A percentile compares a stretch with the other conserved stretches of the same genome.
These are phyloP conservation scores for Epichloe festucae DNA, from an alignment of 2,329 filamentous ascomycete genomes.

Conservation along the genomic window DNA sequence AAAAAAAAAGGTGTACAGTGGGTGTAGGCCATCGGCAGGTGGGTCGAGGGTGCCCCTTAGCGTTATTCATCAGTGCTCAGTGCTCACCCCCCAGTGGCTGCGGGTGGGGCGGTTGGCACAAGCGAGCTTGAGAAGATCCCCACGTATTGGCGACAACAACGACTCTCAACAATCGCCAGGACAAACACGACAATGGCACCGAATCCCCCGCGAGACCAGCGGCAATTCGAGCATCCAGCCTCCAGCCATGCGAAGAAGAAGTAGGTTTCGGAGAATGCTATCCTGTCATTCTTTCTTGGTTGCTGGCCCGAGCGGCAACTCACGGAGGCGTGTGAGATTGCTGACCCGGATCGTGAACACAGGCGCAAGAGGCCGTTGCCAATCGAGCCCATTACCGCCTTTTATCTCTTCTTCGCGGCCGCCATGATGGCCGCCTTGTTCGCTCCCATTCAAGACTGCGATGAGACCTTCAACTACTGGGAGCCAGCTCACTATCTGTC, in stretches of 20 bases:
- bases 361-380: conserved; percentile 43
- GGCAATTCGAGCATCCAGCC: conserved; percentile 33
- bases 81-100: neutral
- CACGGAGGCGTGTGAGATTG: neutral
- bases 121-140: no score
- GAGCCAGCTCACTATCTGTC: conserved; percentile 90
- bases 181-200: conserved; percentile 25
- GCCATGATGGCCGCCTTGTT: conserved; percentile 66
- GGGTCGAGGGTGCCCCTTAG: neutral
- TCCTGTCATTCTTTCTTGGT: neutral
- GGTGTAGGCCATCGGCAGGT: neutral
- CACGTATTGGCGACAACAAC: neutral
- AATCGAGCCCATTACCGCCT: conserved; percentile 60
- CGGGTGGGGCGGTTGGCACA: no score
- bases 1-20: neutral
- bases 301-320: neutral
- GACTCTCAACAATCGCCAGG: conserved; percentile 8
- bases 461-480: conserved; percentile 99
- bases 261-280: conserved; percentile 18
- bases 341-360: conserved; percentile 1
- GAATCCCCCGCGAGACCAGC: conserved; percentile 15
- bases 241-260: conserved; percentile 40
- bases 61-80: neutral
- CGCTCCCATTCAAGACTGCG: conserved; percentile 92
- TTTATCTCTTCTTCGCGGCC: conserved; percentile 65